phyloP scores from a whole-genome alignment of 2,329 filamentous ascomycete genomes.

The Alternaria rosae region DNA sequence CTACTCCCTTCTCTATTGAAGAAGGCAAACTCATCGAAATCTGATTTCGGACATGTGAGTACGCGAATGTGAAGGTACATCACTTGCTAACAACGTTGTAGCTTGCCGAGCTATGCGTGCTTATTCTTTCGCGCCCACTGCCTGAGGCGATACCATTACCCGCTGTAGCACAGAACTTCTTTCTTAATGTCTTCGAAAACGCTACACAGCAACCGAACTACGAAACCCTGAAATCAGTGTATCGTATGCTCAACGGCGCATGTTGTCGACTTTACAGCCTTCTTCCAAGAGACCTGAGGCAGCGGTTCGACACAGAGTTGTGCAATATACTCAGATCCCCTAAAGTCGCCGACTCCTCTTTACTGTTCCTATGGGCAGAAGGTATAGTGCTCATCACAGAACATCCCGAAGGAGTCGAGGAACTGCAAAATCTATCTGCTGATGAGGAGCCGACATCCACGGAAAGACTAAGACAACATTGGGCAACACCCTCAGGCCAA shows the following conservation, averaged over 20 bases:
- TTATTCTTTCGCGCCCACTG: slow-evolving; percentile 43
- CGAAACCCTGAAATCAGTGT: slow-evolving; percentile 36
- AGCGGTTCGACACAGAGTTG: slow-evolving; percentile 39
- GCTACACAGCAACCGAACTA: slow-evolving; percentile 33
- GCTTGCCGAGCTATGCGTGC: slow-evolving; percentile 41
- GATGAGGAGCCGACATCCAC: slow-evolving; percentile 11
- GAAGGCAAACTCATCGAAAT: slow-evolving; percentile 41
- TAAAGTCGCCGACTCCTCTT: slow-evolving; percentile 30
- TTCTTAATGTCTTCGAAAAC: slow-evolving; percentile 42
- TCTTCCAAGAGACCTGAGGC: slow-evolving; percentile 28
- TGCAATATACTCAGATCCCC: slow-evolving; percentile 37
- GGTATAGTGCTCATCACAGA: slow-evolving; percentile 42
- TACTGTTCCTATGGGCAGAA: slow-evolving; percentile 44
- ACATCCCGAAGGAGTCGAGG: slow-evolving; percentile 19
- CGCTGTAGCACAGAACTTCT: slow-evolving; percentile 44
- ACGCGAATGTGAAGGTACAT: background rate
- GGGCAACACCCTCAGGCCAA: slow-evolving; percentile 40
- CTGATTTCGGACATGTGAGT: slow-evolving; percentile 42
- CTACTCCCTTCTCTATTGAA: slow-evolving; percentile 44
- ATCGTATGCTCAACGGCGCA: slow-evolving; percentile 47
- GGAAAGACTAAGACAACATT: slow-evolving; percentile 22
- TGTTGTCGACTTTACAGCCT: slow-evolving; percentile 39
- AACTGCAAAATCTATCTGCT: background rate
- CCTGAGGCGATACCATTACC: slow-evolving; percentile 41
- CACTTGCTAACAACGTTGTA: slow-evolving; percentile 15